Percentiles rank a stretch among this genome's conserved stretches.
These are phyloP conservation scores for Colletotrichum sp. DNA, from an alignment of 2,329 filamentous ascomycete genomes.

Conservation along the genomic window DNA sequence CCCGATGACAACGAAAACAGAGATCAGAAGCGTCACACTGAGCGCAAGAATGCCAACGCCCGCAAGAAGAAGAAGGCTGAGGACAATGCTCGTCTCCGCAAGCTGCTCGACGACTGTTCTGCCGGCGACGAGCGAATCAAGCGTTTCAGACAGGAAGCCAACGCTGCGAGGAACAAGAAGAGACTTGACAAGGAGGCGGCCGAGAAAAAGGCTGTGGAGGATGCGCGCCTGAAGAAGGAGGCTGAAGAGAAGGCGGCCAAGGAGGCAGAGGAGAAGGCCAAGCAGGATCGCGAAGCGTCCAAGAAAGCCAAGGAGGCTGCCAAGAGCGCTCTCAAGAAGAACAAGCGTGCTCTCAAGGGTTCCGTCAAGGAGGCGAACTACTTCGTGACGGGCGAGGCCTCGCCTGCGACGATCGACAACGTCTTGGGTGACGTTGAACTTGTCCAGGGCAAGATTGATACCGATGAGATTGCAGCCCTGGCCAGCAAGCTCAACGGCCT, in stretches of 20 bases:
- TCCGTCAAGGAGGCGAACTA: slow-evolving; percentile 98
- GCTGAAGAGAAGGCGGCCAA: slow-evolving; percentile 81
- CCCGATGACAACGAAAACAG: slow-evolving; percentile 99
- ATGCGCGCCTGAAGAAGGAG: slow-evolving; percentile 81
- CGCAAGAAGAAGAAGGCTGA: slow-evolving; percentile 99
- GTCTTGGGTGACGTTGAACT: slow-evolving; percentile 87
- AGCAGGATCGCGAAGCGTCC: slow-evolving; percentile 78
- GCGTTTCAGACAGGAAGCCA: slow-evolving; percentile 91
- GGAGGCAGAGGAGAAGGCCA: slow-evolving; percentile 86
- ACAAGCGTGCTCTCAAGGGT: slow-evolving; percentile 94
- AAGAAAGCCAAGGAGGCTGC: slow-evolving; percentile 99
- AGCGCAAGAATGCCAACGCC: slow-evolving; percentile 97
- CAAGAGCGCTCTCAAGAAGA: slow-evolving; percentile 99
- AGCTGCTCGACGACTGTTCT: slow-evolving; percentile 86
- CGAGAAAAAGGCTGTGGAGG: slow-evolving; percentile 85
- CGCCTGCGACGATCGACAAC: slow-evolving; percentile 79
- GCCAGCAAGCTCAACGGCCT: slow-evolving; percentile 80
- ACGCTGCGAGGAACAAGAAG: slow-evolving; percentile 96
- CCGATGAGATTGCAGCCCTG: slow-evolving; percentile 86
- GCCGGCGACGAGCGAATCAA: slow-evolving; percentile 94
- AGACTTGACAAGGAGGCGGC: slow-evolving; percentile 88
- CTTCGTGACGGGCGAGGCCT: slow-evolving; percentile 76
- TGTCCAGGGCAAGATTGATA: slow-evolving; percentile 85
- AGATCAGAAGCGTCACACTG: slow-evolving; percentile 97
- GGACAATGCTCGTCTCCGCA: slow-evolving; percentile 88